Conservation (phyloP, 768 basidiomycete genomes). For the Nidularia sp. region DNA sequence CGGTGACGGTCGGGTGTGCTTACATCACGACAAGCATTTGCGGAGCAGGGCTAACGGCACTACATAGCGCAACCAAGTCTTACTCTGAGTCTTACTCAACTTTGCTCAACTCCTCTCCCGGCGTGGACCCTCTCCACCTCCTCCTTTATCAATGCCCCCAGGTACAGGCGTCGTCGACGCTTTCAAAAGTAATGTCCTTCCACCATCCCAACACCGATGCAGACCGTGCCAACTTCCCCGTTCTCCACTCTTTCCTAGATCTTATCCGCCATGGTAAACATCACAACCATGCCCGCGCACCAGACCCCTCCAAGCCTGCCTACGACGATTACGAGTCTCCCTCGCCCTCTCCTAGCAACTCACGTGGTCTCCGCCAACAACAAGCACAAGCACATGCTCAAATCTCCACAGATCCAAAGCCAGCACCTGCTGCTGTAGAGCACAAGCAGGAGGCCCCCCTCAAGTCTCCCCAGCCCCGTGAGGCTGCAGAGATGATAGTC, state of each 20-base stretch:
- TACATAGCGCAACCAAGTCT: too few relatives aligned
- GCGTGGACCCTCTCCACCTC: slow-evolving; percentile 3
- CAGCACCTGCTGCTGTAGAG: slow-evolving; percentile 18
- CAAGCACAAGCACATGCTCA: slow-evolving; percentile 8
- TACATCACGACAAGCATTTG: too few relatives aligned
- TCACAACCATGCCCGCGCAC: slow-evolving; percentile 35
- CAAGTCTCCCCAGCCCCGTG: slow-evolving; percentile 22
- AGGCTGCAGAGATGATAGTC: slow-evolving; percentile 64
- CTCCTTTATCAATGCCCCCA: slow-evolving; percentile 45
- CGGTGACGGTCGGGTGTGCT: neutral
- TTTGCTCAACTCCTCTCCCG: neutral
- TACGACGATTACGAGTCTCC: slow-evolving; percentile 3
- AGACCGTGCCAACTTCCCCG: slow-evolving; percentile 10
- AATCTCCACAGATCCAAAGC: neutral
- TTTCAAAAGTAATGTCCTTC: slow-evolving; percentile 67
- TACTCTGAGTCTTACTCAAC: too few relatives aligned
- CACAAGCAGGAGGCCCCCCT: slow-evolving; percentile 10
- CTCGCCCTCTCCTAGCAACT: slow-evolving; percentile 10
- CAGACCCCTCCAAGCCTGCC: slow-evolving; percentile 21
- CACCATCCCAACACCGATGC: slow-evolving; percentile 5
- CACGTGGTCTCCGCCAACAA: slow-evolving; percentile 29
- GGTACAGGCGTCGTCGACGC: slow-evolving; percentile 70
- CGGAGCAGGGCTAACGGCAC: too few relatives aligned
- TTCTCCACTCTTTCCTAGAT: slow-evolving; percentile 35
- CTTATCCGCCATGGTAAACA: slow-evolving; percentile 83